Base-by-base conservation (phyloP, 2,329 filamentous ascomycete species). In the Colletotrichum aenigma region DNA sequence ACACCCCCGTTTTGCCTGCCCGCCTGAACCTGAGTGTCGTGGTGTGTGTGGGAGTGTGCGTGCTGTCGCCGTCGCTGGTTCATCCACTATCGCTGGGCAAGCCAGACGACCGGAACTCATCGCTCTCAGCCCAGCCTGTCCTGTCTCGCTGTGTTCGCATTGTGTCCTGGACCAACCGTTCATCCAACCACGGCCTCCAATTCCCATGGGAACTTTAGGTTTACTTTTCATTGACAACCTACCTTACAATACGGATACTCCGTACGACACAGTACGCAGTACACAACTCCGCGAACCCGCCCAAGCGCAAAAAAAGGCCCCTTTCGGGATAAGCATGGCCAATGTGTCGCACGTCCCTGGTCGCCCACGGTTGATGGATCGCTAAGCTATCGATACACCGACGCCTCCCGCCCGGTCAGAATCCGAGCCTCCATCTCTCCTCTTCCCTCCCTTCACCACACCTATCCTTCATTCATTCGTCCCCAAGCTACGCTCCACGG, bases 341-440 rank as follows among this genome's bases (percentile, higher is more conserved):
- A 18, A 61, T 28, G n/a, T 61, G 30, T 55, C 9, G 67, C 26
- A 66, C 52, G 55, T 62, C 16, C 56, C 26, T 58, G 18, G 66
- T 16, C 67, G 15, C 36, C 55, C 43, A 52, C 43, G 9, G 56
- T 36, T 30, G 36, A 70, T 61, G 67, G 55, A 70, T 48, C 56
- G 55, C 67, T 61, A 70, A 56, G 64, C 71, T 58, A 67, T 30
- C 62, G 64, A 71, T 75, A 75, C 73, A 69, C 32, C 26, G 55
- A 75, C 73, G 58, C 73, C 73, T 68, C 62, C 73, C 70, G 72
- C 72, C 70, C 73, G 73, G 73, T 70, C 73, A 68, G 32, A 73
- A 75, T 68, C 73, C 73, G 73, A 73, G 73, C 62, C 73, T 73
- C 64, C 73, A 60, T 75, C 64, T 75, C 73, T 75, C 64, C 32